phyloP scores from a whole-genome alignment of 23 red algal genomes.

The Gracilaria vermiculophylla region DNA sequence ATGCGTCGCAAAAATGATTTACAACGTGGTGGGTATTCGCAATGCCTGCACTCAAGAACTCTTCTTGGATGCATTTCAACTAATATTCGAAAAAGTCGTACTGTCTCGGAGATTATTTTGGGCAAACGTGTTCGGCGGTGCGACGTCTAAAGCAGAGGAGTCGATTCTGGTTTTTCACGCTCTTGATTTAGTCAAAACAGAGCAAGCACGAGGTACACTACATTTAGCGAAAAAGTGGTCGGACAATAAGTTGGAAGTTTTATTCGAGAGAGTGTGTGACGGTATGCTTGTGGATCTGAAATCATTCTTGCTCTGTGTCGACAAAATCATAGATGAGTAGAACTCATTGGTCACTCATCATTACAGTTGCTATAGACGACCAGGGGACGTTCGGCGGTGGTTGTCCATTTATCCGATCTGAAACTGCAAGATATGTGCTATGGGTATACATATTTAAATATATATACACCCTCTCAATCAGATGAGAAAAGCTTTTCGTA shows the following conservation, averaged over 20 bases:
- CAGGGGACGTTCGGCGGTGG: too few species aligned
- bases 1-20: neutral
- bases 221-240: neutral
- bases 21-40: neutral
- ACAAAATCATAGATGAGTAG: neutral
- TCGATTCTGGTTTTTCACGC: constrained; percentile 18
- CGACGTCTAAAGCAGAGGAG: neutral
- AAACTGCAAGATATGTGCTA: too few species aligned
- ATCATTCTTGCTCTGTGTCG: neutral
- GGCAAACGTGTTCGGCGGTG: neutral
- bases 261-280: constrained; percentile 3
- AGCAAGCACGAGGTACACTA: neutral
- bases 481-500: too few species aligned
- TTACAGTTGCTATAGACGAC: too few species aligned
- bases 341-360: too few species aligned
- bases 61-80: neutral
- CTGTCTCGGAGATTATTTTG: neutral
- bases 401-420: too few species aligned
- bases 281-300: neutral
- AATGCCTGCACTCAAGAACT: neutral
- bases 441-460: too few species aligned
- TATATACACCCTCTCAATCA: too few species aligned
- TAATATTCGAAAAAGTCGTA: neutral
- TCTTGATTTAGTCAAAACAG: neutral
- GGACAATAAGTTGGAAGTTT: neutral